phyloP scores from a whole-genome alignment of 805 yeast species.

The Saccharomycopsis malanga region DNA sequence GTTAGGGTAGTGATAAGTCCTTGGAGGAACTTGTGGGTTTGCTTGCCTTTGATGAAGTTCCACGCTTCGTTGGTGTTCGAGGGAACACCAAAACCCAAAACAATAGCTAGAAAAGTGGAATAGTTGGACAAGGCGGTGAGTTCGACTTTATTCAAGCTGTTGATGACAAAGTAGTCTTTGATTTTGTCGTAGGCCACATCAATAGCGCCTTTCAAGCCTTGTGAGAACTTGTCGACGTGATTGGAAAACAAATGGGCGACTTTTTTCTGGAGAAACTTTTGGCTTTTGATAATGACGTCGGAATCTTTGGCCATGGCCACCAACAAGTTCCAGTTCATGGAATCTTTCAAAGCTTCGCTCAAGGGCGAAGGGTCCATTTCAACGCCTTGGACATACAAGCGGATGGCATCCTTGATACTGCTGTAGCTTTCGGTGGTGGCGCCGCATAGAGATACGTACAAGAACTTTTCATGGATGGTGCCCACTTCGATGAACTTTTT shows the following conservation, averaged over 20 bases:
- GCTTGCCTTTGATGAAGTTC: not conserved
- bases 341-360: not conserved
- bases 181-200: slow-evolving; percentile 31
- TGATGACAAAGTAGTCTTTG: slow-evolving; percentile 26
- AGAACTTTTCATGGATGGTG: not conserved
- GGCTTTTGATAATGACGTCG: slow-evolving; percentile 53
- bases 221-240: slow-evolving; percentile 25
- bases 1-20: not conserved
- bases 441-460: slow-evolving; percentile 6
- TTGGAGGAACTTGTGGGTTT: not conserved
- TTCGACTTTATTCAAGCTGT: slow-evolving; percentile 31
- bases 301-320: slow-evolving; percentile 44
- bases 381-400: not conserved
- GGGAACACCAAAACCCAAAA: slow-evolving; percentile 2
- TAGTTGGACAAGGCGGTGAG: slow-evolving; percentile 35
- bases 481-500: not conserved
- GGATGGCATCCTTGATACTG: slow-evolving; percentile 1
- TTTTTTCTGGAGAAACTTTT: slow-evolving; percentile 52
- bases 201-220: slow-evolving; percentile 28
- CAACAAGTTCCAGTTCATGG: slow-evolving; percentile 34
- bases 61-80: not conserved
- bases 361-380: not conserved
- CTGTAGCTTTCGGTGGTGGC: slow-evolving; percentile 9
- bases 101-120: slow-evolving; percentile 8
- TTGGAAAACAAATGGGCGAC: slow-evolving; percentile 39